These are phyloP conservation scores for Petunia axillaris DNA, from an alignment of 257 asterid genomes.

Conservation along the genomic window DNA sequence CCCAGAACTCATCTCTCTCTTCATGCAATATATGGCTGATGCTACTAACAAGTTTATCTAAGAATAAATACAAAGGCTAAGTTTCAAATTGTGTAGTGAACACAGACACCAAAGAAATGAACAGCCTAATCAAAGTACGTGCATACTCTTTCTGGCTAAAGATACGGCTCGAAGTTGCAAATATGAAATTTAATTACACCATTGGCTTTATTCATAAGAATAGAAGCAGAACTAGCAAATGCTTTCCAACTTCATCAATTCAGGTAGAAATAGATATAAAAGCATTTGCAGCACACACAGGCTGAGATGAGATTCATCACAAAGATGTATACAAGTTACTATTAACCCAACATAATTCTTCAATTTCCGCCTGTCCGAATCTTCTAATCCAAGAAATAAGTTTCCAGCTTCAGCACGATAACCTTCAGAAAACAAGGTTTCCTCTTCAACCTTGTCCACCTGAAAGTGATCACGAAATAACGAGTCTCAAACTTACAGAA, in stretches of 20 bases:
- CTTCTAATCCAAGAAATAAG: neutral
- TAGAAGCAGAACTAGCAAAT: conserved; percentile 16
- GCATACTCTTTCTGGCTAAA: neutral
- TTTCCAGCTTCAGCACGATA: neutral
- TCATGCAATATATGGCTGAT: too few relatives aligned
- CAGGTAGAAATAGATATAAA: neutral
- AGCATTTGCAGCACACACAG: conserved; percentile 18
- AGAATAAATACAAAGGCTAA: too few relatives aligned
- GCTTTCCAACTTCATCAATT: conserved; percentile 20
- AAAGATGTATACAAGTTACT: conserved; percentile 13
- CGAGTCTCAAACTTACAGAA: neutral
- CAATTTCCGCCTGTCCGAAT: neutral
- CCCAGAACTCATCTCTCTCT: too few relatives aligned
- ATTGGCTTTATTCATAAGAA: neutral
- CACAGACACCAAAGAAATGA: neutral
- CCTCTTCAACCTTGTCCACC: neutral
- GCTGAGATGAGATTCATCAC: conserved; percentile 17
- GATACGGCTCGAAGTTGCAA: neutral
- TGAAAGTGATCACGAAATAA: neutral
- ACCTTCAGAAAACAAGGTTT: neutral
- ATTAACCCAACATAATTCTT: conserved; percentile 3
- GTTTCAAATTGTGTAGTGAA: too few relatives aligned
- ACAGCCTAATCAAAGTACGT: neutral
- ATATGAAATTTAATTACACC: neutral
- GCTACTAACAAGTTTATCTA: too few relatives aligned